Evolutionary conservation across 1,284 basidiomycete genomes (phyloP).

Genomic region (Ustilago xerochloae): DNA sequence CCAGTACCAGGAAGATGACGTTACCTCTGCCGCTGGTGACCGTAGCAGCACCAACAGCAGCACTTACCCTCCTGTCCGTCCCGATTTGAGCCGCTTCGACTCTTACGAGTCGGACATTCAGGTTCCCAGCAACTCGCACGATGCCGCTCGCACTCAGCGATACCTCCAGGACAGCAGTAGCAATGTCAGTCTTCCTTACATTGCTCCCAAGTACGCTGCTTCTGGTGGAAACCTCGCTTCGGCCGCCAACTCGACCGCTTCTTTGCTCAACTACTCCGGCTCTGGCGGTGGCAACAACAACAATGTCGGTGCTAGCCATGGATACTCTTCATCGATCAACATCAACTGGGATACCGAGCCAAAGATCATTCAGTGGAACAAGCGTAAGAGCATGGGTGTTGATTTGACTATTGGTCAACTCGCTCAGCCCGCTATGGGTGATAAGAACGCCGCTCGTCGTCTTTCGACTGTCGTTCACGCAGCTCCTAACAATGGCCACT

Average conservation of each 20-base stretch:
- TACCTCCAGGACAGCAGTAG: slow-evolving; percentile 46
- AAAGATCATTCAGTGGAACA: slow-evolving; percentile 55
- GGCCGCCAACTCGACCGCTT: slow-evolving; percentile 27
- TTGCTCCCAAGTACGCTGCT: slow-evolving; percentile 36
- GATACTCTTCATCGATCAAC: slow-evolving; percentile 34
- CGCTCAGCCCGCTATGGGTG: slow-evolving; percentile 51
- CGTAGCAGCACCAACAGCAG: slow-evolving; percentile 12
- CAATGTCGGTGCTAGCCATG: slow-evolving; percentile 24
- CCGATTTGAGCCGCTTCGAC: slow-evolving; percentile 29
- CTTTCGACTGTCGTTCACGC: slow-evolving; percentile 28
- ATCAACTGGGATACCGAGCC: slow-evolving; percentile 42
- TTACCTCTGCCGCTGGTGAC: neutral
- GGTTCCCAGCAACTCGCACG: slow-evolving; percentile 33
- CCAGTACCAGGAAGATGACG: slow-evolving; percentile 11
- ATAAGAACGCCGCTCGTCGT: slow-evolving; percentile 46
- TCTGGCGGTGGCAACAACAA: slow-evolving; percentile 19
- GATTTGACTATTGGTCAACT: slow-evolving; percentile 45
- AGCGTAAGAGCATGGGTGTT: slow-evolving; percentile 40
- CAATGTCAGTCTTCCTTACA: slow-evolving; percentile 43
- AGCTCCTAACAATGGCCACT: slow-evolving; percentile 36
- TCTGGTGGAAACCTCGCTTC: slow-evolving; percentile 20
- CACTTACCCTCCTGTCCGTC: slow-evolving; percentile 28
- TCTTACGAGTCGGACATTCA: slow-evolving; percentile 42
- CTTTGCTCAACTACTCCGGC: slow-evolving; percentile 40
- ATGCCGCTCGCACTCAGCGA: slow-evolving; percentile 39